Percentiles rank a stretch among this genome's conserved stretches.
phyloP scores from a whole-genome alignment of 371 early-diverging fungal species.

The Mucor indicus region DNA sequence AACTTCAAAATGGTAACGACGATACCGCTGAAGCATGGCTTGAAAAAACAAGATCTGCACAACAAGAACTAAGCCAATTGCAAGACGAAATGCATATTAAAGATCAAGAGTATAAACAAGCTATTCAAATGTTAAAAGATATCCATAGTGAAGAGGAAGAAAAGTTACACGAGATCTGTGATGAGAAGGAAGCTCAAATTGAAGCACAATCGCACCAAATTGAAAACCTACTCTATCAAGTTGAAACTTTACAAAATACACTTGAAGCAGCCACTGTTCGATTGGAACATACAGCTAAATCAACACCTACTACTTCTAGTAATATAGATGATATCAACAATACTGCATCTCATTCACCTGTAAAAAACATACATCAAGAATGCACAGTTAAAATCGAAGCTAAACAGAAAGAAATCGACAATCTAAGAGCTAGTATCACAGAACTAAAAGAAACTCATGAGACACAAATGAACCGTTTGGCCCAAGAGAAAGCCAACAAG shows the following conservation, averaged over 20 bases:
- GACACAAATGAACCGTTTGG: constrained; percentile 22
- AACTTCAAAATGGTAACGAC: constrained; percentile 36
- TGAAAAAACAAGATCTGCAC: constrained; percentile 33
- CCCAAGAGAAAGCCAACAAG: constrained; percentile 34
- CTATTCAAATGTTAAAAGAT: constrained; percentile 7
- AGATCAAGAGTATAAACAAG: constrained; percentile 11
- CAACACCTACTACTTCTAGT: constrained; percentile 10
- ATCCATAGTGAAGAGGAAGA: constrained; percentile 9
- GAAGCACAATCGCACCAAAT: constrained; percentile 27
- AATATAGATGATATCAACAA: constrained; percentile 11
- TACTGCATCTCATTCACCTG: background rate
- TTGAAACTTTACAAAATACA: constrained; percentile 36
- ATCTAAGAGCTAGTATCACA: constrained; percentile 19
- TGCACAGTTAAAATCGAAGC: constrained; percentile 23
- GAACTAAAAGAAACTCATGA: constrained; percentile 30
- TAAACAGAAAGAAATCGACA: constrained; percentile 29
- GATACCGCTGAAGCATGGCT: constrained; percentile 45
- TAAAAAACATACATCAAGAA: constrained; percentile 12
- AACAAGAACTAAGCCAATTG: constrained; percentile 30
- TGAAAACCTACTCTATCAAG: constrained; percentile 21
- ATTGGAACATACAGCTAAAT: constrained; percentile 24
- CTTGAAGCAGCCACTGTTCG: constrained; percentile 39
- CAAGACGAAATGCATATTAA: constrained; percentile 14
- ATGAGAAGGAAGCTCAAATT: constrained; percentile 17
- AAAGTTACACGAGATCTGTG: constrained; percentile 1